Evolutionary conservation across 257 asterid species (phyloP).

Genomic region (Penstemon barbatus): DNA sequence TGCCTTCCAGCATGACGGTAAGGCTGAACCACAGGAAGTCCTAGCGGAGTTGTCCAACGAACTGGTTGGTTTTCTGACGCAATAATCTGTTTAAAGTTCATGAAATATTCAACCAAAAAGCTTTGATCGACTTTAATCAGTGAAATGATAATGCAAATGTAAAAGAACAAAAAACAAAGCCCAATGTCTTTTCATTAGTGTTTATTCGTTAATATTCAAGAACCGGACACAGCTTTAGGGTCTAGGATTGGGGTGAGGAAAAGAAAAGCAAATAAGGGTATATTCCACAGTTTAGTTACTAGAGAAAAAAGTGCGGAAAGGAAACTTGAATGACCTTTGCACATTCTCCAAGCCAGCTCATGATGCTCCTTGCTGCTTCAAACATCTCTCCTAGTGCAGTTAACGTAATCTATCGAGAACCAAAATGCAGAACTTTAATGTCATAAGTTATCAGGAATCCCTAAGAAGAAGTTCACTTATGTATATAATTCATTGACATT

Average conservation of each 20-base stretch:
- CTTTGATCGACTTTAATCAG: no score
- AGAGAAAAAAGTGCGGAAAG: not conserved
- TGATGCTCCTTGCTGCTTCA: slow-evolving; percentile 89
- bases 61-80: slow-evolving; percentile 90
- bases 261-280: not conserved
- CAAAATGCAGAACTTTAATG: slow-evolving; percentile 23
- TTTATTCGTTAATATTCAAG: no score
- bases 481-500: slow-evolving; percentile 1
- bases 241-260: slow-evolving; percentile 1
- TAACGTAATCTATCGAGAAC: slow-evolving; percentile 64
- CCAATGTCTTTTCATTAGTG: no score
- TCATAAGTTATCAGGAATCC: not conserved
- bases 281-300: not conserved
- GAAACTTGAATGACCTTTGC: slow-evolving; percentile 59
- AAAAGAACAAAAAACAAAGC: no score
- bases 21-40: slow-evolving; percentile 99
- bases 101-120: slow-evolving; percentile 20
- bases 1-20: slow-evolving; percentile 72
- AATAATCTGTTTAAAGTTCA: slow-evolving; percentile 56
- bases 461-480: not conserved
- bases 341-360: slow-evolving; percentile 97
- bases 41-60: slow-evolving; percentile 96
- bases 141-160: no score
- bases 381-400: slow-evolving; percentile 94
- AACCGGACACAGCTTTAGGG: not conserved